phyloP scores from a whole-genome alignment of 495 filamentous ascomycete species.

The Alectoria sarmentosa region DNA sequence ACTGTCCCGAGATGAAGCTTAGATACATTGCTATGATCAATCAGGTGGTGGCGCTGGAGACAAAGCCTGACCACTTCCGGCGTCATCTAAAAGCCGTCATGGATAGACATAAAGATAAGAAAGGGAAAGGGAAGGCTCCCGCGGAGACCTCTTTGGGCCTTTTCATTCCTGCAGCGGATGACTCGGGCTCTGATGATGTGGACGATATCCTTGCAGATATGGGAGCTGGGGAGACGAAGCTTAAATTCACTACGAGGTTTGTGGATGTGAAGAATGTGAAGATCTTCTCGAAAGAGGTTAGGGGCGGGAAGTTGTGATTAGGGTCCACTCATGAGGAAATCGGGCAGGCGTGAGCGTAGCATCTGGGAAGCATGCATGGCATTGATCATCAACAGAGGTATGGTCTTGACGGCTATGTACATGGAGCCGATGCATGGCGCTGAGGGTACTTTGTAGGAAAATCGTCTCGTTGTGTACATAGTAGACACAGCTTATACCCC shows the following conservation, averaged over 20 bases:
- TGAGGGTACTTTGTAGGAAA: background rate
- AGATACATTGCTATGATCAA: slow-evolving; percentile 43
- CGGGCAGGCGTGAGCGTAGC: background rate
- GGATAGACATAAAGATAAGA: slow-evolving; percentile 17
- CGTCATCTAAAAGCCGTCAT: slow-evolving; percentile 10
- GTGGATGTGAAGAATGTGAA: slow-evolving; percentile 16
- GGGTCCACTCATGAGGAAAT: background rate
- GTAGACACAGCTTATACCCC: slow-evolving; percentile 4
- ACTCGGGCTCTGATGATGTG: slow-evolving; percentile 21
- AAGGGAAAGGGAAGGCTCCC: slow-evolving; percentile 24
- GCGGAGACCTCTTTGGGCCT: slow-evolving; percentile 1
- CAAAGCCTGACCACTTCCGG: slow-evolving; percentile 19
- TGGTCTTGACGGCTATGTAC: background rate
- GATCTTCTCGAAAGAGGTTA: slow-evolving; percentile 21
- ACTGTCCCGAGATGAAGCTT: slow-evolving; percentile 43
- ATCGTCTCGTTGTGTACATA: background rate
- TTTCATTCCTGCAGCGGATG: slow-evolving; percentile 16
- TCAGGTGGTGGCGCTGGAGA: slow-evolving; percentile 14
- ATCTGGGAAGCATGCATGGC: background rate
- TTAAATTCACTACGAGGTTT: slow-evolving; percentile 10
- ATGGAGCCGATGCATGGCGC: background rate
- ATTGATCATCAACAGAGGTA: background rate
- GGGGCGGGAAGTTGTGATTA: slow-evolving; percentile 16
- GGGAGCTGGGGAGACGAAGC: slow-evolving; percentile 16
- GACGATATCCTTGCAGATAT: slow-evolving; percentile 19